These are phyloP conservation scores for Geranomyces michiganensis DNA, from an alignment of 192 early-diverging fungal species.

Conservation along the genomic window DNA sequence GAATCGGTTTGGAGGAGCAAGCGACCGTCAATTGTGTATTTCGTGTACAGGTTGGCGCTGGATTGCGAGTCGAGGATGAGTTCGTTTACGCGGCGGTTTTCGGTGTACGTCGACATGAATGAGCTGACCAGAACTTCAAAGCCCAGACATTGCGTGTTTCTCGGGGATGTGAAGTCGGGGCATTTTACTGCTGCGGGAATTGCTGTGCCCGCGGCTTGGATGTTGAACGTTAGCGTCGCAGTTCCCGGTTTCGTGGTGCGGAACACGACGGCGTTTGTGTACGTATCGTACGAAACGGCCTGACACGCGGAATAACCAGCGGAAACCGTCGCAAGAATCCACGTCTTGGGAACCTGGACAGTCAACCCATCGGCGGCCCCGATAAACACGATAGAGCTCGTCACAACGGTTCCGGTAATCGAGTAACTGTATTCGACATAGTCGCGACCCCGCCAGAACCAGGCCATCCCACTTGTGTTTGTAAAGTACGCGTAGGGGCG, in stretches of 20 bases:
- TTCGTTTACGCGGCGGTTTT: not conserved
- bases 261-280: not conserved
- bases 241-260: not conserved
- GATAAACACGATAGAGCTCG: not conserved
- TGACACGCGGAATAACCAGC: not conserved
- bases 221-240: slow-evolving; percentile 10
- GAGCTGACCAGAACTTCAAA: not conserved
- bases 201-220: not conserved
- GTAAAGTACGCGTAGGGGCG: slow-evolving; percentile 5
- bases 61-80: slow-evolving; percentile 9
- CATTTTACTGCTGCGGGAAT: not conserved
- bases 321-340: not conserved
- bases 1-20: not conserved
- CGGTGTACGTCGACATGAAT: slow-evolving; percentile 1
- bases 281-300: slow-evolving; percentile 5
- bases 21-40: slow-evolving; percentile 4
- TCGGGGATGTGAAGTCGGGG: not conserved
- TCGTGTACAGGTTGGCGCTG: not conserved
- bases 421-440: not conserved
- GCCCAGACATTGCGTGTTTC: slow-evolving; percentile 3
- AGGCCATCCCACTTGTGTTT: slow-evolving; percentile 9
- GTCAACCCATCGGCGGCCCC: not conserved
- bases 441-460: slow-evolving; percentile 7
- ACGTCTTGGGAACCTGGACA: slow-evolving; percentile 1
- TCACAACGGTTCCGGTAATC: not conserved